Evolutionary conservation across 2,329 filamentous ascomycete species (phyloP), one percentile per base, ranked within the genome.

Genomic region (Diaporthe citri): DNA sequence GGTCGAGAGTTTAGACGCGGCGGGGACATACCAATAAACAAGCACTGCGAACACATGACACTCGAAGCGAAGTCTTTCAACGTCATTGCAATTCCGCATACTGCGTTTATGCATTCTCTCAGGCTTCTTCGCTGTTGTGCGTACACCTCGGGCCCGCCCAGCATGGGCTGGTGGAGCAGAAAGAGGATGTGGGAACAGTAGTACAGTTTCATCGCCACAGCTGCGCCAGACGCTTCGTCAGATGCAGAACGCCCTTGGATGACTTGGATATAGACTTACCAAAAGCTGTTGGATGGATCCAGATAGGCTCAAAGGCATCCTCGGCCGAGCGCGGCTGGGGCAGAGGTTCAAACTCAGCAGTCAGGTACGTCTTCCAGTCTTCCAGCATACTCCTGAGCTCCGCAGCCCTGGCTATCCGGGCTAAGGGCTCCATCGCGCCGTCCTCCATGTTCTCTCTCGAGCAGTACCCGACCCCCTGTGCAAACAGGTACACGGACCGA

Each of bases 401-500:
- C 43, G 43, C 43, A 48, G 43, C 43, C 7, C 43, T 48, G 43
- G 43, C 43, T 22, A 48, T 48, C 43, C 43, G 43, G 43, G 43
- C 43, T 8, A 48, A 48, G 43, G 43, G 43, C 43, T 48, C 43
- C 43, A 48, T 56, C 28, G 15, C 52, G 6, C 25, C 52, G 52
- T 31, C 52, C 3, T 56, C 28, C 52, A 34, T 56, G 15, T 3
- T 15, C 3, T 56, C 28, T 56, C 52, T 22, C 25, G n/a, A 56
- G 52, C 52, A 56, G 4, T 31, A 56, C 2, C 52, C 52, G 5
- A 90, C 86, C 39, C 86, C 87, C 78, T 88, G 85, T 12, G 86
- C 86, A 5, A 89, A 84, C 6, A 90, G 83, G 75, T 88, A 90
- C 1, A 87, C 82, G 0, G 88, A 85, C 2, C 86, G 83, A n/a